phyloP scores from a whole-genome alignment of 2,329 filamentous ascomycete genomes.

The Didymella pinodella region DNA sequence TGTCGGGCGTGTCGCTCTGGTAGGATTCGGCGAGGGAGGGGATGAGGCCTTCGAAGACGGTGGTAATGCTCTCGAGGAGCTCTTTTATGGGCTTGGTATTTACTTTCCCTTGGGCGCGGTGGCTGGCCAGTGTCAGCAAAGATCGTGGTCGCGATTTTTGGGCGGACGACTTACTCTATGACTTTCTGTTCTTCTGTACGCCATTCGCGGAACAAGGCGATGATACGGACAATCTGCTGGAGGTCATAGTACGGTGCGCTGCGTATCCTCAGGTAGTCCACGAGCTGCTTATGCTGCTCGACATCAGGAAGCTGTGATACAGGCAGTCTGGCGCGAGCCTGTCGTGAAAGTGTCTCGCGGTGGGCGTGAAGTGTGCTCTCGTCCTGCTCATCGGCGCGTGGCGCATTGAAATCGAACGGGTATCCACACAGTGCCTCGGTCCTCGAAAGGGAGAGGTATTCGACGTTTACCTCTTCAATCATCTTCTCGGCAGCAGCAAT shows the following conservation, averaged over 20 bases:
- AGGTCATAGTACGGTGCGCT: constrained; percentile 54
- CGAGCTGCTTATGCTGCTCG: constrained; percentile 32
- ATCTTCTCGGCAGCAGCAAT: constrained; percentile 65
- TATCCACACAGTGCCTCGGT: constrained; percentile 54
- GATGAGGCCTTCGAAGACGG: constrained; percentile 51
- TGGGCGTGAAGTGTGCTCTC: constrained; percentile 31
- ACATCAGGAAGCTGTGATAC: constrained; percentile 30
- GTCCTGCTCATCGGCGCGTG: constrained; percentile 41
- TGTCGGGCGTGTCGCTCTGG: constrained; percentile 58
- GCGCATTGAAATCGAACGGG: constrained; percentile 43
- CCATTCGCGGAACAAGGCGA: constrained; percentile 55
- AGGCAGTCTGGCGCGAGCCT: constrained; percentile 30
- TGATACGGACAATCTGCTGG: constrained; percentile 53
- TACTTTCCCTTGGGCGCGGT: constrained; percentile 28
- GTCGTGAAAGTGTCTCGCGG: constrained; percentile 30
- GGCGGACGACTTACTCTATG: constrained; percentile 26
- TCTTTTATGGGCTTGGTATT: constrained; percentile 48
- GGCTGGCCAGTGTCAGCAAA: constrained; percentile 20
- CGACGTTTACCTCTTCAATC: constrained; percentile 59
- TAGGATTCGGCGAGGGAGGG: constrained; percentile 24
- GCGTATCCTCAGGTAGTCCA: constrained; percentile 31
- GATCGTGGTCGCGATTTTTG: not conserved
- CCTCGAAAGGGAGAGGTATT: constrained; percentile 54
- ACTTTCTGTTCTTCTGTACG: constrained; percentile 52
- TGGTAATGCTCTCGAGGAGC: constrained; percentile 51